Percentiles rank a stretch among this genome's conserved stretches.
Conservation (phyloP, 768 basidiomycete genomes). For the Omphalotus guepiniiformis region DNA sequence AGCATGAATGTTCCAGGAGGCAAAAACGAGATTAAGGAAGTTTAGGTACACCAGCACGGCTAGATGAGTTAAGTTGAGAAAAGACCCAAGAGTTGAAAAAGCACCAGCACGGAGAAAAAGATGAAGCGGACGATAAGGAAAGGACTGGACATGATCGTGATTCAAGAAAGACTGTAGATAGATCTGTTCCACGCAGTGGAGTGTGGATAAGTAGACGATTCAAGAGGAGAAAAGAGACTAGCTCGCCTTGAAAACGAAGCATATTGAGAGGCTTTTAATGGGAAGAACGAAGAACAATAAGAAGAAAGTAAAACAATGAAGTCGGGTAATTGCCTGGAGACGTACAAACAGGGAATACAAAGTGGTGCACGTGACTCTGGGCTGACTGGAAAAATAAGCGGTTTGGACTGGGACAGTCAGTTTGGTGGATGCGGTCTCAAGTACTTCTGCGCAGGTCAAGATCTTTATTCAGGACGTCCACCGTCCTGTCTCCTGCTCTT, state of each 20-base stretch:
- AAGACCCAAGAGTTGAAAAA: neutral
- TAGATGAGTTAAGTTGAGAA: constrained; percentile 14
- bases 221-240: neutral
- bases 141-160: constrained; percentile 37
- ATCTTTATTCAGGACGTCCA: neutral
- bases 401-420: too few species aligned
- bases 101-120: constrained; percentile 45
- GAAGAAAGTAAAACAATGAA: neutral
- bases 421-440: constrained; percentile 8
- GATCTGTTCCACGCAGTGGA: constrained; percentile 3
- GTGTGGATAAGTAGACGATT: neutral
- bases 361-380: neutral
- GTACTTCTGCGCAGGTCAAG: constrained; percentile 5
- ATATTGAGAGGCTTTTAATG: neutral
- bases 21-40: constrained; percentile 49
- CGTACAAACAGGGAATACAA: neutral
- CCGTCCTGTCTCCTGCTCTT: neutral
- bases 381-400: neutral
- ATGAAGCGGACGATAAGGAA: constrained; percentile 57
- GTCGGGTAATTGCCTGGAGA: neutral
- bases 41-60: constrained; percentile 49
- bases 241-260: constrained; percentile 3
- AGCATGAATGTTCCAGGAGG: constrained; percentile 52
- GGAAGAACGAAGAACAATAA: constrained; percentile 1
- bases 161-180: neutral